Evolutionary conservation across 2,329 filamentous ascomycete genomes (phyloP).

Genomic region (Dactylellina sp.): DNA sequence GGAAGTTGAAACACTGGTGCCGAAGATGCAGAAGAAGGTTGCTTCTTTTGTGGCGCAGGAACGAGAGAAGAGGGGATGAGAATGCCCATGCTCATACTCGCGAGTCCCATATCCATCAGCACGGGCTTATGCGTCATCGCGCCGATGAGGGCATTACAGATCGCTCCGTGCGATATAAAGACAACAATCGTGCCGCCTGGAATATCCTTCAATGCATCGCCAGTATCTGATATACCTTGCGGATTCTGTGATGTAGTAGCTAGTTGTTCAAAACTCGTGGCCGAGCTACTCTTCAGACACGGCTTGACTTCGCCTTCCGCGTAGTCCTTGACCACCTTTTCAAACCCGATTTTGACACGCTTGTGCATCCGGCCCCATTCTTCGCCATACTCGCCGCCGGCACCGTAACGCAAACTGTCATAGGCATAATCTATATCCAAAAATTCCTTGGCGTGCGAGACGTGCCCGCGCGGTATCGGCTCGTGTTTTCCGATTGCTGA

Average conservation of each 20-base stretch:
- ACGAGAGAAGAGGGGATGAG: slow-evolving; percentile 64
- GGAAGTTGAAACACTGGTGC: slow-evolving; percentile 27
- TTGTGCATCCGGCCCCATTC: slow-evolving; percentile 97
- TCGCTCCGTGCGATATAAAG: slow-evolving; percentile 91
- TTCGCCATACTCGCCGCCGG: slow-evolving; percentile 87
- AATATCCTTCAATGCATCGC: slow-evolving; percentile 73
- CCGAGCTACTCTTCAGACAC: slow-evolving; percentile 64
- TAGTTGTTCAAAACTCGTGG: slow-evolving; percentile 65
- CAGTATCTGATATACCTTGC: slow-evolving; percentile 59
- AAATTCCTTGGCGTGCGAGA: slow-evolving; percentile 90
- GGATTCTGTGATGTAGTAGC: slow-evolving; percentile 61
- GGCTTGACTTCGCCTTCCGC: slow-evolving; percentile 65
- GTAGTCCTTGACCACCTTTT: slow-evolving; percentile 87
- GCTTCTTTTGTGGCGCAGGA: slow-evolving; percentile 15
- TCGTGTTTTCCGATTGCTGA: slow-evolving; percentile 85
- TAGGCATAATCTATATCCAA: slow-evolving; percentile 91
- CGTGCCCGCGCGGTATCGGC: slow-evolving; percentile 86
- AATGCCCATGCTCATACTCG: slow-evolving; percentile 89
- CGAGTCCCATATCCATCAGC: slow-evolving; percentile 87
- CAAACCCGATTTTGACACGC: slow-evolving; percentile 82
- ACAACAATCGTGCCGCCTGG: slow-evolving; percentile 74
- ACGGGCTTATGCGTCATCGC: slow-evolving; percentile 92
- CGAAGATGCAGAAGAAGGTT: neutral
- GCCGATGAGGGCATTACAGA: slow-evolving; percentile 93
- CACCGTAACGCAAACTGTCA: slow-evolving; percentile 95